Base-by-base conservation (phyloP, 495 filamentous ascomycete species). In the Penicillium lagena region DNA sequence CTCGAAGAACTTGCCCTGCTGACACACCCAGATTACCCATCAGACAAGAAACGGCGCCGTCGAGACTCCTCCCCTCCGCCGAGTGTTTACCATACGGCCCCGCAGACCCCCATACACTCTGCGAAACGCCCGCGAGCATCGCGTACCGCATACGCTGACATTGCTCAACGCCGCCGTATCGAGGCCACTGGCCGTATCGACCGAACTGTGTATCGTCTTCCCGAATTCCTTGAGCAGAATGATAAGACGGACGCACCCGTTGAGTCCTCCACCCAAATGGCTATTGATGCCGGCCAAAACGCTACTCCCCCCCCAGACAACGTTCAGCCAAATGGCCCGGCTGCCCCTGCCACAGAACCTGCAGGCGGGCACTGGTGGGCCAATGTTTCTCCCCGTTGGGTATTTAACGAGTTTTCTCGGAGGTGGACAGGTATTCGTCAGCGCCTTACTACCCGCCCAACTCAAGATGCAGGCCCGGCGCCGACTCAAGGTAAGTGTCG, bases 151-250 rank as follows among this genome's bases (percentile, higher is more conserved):
- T 60, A 61, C 32, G 51, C 60, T 5, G 56, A 58, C 10, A 61
- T 62, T 35, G 49, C 59, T n/a, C 57, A 46, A 12, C 55, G 62
- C 11, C 66, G 63, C 15, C 50, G 49, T 9, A 56, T 39, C 1
- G 59, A 67, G 36, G 41, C 46, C 10, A 45, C 51, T 31, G 66
- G 66, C 9, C 56, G 60, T 6, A 58, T 71, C 14, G 50, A 60
- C 17, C 47, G 46, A 3, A 71, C 67, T 9, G 39, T 65, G 10
- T 65, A 59, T n/a, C 64, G 66, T n/a, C 35, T 69, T n/a, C 59
- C 63, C 2, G 42, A 65, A n/a, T 48, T 61, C 7, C 35, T 69
- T 22, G 52, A 56, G 12, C 60, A 68, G 50, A 46, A 43, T 10
- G 56, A 56, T 11, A 44, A 52, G 9, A 54, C 60, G 38, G 42